Evolutionary conservation across 306 rosid genomes (phyloP).

Genomic region (Gleditsia sinensis): DNA sequence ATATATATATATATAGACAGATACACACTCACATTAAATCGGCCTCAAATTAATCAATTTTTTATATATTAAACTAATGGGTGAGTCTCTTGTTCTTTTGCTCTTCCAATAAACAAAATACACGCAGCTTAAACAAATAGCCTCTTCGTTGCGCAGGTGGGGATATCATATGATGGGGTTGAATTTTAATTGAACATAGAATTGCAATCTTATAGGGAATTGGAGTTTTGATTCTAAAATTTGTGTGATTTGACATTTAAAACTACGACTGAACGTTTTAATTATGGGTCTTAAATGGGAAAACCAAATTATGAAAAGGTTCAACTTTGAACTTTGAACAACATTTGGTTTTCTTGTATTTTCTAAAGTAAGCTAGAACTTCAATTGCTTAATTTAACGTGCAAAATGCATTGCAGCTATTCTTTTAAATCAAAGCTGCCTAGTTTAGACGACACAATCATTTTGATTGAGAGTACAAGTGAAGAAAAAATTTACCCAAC

Average conservation of each 20-base stretch:
- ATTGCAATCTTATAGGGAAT: neutral
- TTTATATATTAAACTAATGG: too few relatives aligned
- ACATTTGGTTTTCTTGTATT: neutral
- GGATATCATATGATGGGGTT: neutral
- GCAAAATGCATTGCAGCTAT: neutral
- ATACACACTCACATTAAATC: too few relatives aligned
- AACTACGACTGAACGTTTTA: neutral
- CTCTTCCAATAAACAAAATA: too few relatives aligned
- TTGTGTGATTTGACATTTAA: neutral
- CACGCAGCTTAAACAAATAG: neutral
- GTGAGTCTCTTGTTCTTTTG: too few relatives aligned
- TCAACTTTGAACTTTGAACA: neutral
- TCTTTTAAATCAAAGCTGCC: too few relatives aligned
- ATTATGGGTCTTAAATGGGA: neutral
- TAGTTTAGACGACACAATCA: conserved; percentile 12
- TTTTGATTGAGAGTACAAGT: conserved; percentile 23
- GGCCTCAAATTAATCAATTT: too few relatives aligned
- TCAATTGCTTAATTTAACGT: neutral
- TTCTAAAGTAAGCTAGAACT: neutral
- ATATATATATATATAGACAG: too few relatives aligned
- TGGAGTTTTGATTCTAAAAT: neutral
- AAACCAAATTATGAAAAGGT: neutral
- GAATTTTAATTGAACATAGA: neutral
- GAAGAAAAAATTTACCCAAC: conserved; percentile 1
- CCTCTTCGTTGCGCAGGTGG: neutral